Evolutionary conservation across 1,284 basidiomycete species (phyloP).

Genomic region (Pulchroboletus neoregius): DNA sequence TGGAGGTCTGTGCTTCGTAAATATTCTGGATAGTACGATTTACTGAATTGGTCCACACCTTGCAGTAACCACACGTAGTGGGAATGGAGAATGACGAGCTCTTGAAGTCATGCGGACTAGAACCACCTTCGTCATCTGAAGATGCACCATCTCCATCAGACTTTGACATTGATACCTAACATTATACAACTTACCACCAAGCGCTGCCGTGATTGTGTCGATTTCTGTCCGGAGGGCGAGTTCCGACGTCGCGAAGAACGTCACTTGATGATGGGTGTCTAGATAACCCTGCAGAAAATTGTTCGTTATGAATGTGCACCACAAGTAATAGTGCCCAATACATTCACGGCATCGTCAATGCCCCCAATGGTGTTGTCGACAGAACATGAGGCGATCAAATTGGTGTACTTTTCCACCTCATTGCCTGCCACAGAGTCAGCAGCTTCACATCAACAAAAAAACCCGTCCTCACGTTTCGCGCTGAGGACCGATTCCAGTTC

Average conservation of each 20-base stretch:
- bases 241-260: slow-evolving; percentile 52
- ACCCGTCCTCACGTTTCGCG: slow-evolving; percentile 51
- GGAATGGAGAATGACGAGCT: slow-evolving; percentile 81
- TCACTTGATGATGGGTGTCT: slow-evolving; percentile 59
- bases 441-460: neutral
- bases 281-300: slow-evolving; percentile 51
- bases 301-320: slow-evolving; percentile 5
- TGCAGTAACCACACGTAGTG: slow-evolving; percentile 75
- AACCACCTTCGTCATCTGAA: slow-evolving; percentile 66
- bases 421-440: slow-evolving; percentile 38
- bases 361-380: slow-evolving; percentile 54
- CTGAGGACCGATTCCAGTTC: slow-evolving; percentile 57
- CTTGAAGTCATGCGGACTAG: slow-evolving; percentile 75
- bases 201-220: slow-evolving; percentile 54
- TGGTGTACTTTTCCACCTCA: slow-evolving; percentile 53
- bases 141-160: slow-evolving; percentile 4
- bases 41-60: slow-evolving; percentile 41
- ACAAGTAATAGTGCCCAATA: slow-evolving; percentile 32
- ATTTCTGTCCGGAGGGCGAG: slow-evolving; percentile 56
- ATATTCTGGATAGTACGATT: neutral
- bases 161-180: neutral
- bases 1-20: slow-evolving; percentile 54
- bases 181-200: slow-evolving; percentile 52
- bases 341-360: slow-evolving; percentile 63
- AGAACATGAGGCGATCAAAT: slow-evolving; percentile 49